These are phyloP conservation scores for Salix suchowensis DNA, from an alignment of 345 rosid genomes.

Conservation along the genomic window DNA sequence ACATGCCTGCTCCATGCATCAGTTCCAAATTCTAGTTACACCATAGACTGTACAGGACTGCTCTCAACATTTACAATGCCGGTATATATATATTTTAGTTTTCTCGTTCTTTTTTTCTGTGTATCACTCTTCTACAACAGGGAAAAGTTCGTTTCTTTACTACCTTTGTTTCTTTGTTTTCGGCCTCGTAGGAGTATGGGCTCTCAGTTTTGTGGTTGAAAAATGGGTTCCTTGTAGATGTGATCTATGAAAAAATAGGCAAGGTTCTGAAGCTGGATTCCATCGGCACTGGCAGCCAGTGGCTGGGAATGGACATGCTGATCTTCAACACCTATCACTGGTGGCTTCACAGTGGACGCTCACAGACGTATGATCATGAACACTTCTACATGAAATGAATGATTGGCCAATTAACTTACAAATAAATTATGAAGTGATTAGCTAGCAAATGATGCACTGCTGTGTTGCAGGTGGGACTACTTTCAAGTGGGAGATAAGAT, in stretches of 20 bases:
- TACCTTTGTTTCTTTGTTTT: no score
- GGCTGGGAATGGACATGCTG: constrained; percentile 49
- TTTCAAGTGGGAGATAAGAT: constrained; percentile 43
- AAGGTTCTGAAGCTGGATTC: constrained; percentile 52
- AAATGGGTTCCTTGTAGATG: constrained; percentile 53
- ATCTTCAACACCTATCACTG: constrained; percentile 71
- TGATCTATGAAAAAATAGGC: constrained; percentile 39
- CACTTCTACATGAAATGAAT: not conserved
- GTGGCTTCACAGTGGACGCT: constrained; percentile 54
- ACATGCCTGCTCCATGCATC: constrained; percentile 33
- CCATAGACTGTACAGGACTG: not conserved
- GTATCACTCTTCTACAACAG: no score
- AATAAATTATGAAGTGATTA: no score
- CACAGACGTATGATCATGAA: constrained; percentile 25
- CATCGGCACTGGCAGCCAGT: constrained; percentile 35
- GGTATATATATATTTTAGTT: not conserved
- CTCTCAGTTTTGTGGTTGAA: constrained; percentile 36
- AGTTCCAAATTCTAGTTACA: constrained; percentile 17
- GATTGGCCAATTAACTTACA: no score
- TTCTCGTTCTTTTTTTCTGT: not conserved
- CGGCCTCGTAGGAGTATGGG: constrained; percentile 37
- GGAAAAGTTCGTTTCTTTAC: not conserved
- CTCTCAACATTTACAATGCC: constrained; percentile 19
- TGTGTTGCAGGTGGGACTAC: constrained; percentile 54
- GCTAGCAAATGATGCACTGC: no score